phyloP scores from a whole-genome alignment of 768 basidiomycete genomes.

The Lentinus brumalis region DNA sequence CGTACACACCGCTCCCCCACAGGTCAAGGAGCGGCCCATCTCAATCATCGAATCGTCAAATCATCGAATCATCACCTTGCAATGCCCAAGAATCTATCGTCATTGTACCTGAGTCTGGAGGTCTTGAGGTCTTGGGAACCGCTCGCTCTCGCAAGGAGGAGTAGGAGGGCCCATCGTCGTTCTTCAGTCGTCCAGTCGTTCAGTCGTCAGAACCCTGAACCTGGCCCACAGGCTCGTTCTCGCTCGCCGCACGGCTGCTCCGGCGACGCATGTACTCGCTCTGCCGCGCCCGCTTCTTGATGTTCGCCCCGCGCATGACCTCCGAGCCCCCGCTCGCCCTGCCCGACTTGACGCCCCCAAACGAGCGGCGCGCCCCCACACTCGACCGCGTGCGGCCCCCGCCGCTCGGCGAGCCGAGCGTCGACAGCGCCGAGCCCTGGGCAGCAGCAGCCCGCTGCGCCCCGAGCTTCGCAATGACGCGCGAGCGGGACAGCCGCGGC shows the following conservation, averaged over 20 bases:
- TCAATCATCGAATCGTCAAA: no score
- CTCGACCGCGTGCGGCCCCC: constrained; percentile 51
- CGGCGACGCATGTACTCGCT: constrained; percentile 69
- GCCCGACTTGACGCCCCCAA: constrained; percentile 32
- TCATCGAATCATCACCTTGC: no score
- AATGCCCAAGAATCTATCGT: no score
- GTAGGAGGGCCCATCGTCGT: no score
- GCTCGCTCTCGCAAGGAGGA: no score
- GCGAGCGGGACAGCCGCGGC: constrained; percentile 80
- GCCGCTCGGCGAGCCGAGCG: not conserved
- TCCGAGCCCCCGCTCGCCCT: constrained; percentile 30
- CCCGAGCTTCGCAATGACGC: constrained; percentile 74
- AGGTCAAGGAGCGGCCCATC: no score
- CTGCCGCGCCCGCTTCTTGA: constrained; percentile 74
- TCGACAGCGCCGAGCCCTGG: constrained; percentile 25
- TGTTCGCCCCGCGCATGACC: constrained; percentile 52
- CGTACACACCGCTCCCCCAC: not conserved
- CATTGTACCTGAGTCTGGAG: no score
- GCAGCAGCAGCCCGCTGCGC: constrained; percentile 62
- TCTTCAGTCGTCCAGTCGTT: not conserved
- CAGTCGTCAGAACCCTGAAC: not conserved
- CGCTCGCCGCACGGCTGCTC: constrained; percentile 37
- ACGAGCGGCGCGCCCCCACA: constrained; percentile 35
- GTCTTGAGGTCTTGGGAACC: no score
- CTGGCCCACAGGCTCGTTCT: constrained; percentile 1